phyloP scores from a whole-genome alignment of 202 grass and related monocot genomes.

The Saccharum hybrid region DNA sequence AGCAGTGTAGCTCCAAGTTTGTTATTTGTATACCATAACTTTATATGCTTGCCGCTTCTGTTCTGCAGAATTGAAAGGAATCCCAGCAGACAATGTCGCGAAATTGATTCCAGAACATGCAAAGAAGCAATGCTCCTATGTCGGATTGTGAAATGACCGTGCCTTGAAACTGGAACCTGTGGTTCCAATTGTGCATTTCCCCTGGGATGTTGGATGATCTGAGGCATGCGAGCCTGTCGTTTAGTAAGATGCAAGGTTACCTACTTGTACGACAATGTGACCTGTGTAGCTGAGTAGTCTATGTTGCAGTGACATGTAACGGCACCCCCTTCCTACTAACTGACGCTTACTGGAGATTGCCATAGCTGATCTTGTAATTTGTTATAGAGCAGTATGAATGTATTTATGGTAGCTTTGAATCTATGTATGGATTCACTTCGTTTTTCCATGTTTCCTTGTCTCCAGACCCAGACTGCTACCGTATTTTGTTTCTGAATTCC shows the following conservation, averaged over 20 bases:
- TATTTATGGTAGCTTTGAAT: conserved; percentile 70
- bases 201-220: conserved; percentile 34
- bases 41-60: background rate
- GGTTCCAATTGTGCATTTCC: conserved; percentile 18
- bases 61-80: conserved; percentile 61
- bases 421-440: conserved; percentile 41
- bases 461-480: background rate
- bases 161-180: background rate
- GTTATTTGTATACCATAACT: background rate
- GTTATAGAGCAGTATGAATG: conserved; percentile 63
- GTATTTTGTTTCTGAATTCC: conserved; percentile 6
- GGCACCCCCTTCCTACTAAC: conserved; percentile 40
- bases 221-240: background rate
- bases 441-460: conserved; percentile 33
- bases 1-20: background rate
- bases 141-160: conserved; percentile 45
- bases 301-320: conserved; percentile 58
- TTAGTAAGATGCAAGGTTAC: conserved; percentile 47
- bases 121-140: conserved; percentile 61
- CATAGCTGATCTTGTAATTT: conserved; percentile 62
- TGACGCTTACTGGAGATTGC: conserved; percentile 51
- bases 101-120: conserved; percentile 68
- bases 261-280: conserved; percentile 37
- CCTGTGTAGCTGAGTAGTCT: conserved; percentile 70
- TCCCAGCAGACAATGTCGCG: conserved; percentile 34